These are phyloP conservation scores for Epichloe sp. DNA, from an alignment of 2,329 filamentous ascomycete genomes.

Conservation along the genomic window DNA sequence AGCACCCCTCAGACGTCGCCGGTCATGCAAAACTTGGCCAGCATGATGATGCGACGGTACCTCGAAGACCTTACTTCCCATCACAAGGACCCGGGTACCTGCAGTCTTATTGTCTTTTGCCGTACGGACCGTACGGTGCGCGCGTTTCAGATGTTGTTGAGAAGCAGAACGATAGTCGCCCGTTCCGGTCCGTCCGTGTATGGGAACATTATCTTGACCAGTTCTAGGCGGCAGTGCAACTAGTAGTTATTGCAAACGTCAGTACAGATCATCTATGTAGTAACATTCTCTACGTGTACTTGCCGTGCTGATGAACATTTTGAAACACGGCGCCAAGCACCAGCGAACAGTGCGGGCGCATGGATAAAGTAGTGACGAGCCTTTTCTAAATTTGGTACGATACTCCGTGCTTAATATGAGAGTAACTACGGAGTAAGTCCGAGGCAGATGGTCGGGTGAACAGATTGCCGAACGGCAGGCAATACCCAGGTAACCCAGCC, in stretches of 20 bases:
- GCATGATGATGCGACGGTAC: neutral
- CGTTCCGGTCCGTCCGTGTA: neutral
- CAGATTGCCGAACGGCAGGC: no score
- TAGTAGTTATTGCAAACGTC: no score
- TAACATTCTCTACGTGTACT: neutral
- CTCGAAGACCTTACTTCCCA: neutral
- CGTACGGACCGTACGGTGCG: neutral
- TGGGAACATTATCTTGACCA: neutral
- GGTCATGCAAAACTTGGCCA: no score
- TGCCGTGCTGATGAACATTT: neutral
- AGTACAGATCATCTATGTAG: no score
- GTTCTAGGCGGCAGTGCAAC: no score
- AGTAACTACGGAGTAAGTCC: no score
- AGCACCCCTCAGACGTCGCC: no score
- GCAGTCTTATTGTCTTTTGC: neutral
- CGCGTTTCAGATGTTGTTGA: neutral
- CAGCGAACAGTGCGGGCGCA: conserved; percentile 1
- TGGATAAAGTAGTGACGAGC: neutral
- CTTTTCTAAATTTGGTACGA: no score
- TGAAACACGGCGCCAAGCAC: conserved; percentile 1
- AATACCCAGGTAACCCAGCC: no score
- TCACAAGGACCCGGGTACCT: neutral
- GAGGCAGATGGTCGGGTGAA: no score
- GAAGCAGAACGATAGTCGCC: neutral
- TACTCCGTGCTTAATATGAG: no score